Percentiles rank a stretch among this genome's conserved stretches.
Evolutionary conservation across 768 basidiomycete genomes (phyloP).

Genomic region (Suillus subalutaceus): DNA sequence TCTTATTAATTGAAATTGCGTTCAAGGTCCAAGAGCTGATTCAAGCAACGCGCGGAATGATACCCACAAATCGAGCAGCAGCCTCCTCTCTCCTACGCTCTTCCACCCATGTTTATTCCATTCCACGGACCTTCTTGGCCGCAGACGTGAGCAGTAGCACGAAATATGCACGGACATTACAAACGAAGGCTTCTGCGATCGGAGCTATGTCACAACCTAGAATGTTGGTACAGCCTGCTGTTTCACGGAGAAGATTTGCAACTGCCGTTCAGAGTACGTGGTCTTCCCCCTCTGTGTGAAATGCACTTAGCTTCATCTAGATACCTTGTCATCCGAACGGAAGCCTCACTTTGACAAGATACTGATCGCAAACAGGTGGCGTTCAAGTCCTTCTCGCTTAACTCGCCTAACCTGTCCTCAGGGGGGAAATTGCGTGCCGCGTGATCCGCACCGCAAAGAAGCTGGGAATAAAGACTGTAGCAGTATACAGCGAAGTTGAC

Average conservation of each 20-base stretch:
- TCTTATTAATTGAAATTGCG: neutral
- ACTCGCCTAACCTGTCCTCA: constrained; percentile 30
- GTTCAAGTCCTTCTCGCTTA: constrained; percentile 11
- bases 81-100: constrained; percentile 26
- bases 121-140: constrained; percentile 1
- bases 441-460: constrained; percentile 90
- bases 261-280: constrained; percentile 23
- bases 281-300: neutral
- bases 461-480: constrained; percentile 89
- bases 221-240: neutral
- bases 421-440: constrained; percentile 95
- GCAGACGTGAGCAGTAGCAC: neutral
- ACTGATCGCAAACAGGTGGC: constrained; percentile 84
- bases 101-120: neutral
- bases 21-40: neutral
- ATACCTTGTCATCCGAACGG: constrained; percentile 14
- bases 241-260: constrained; percentile 20
- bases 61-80: constrained; percentile 33
- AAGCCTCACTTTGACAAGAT: constrained; percentile 86
- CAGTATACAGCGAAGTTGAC: constrained; percentile 90
- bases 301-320: neutral
- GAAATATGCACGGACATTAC: constrained; percentile 3
- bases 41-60: constrained; percentile 21
- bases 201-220: neutral
- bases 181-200: neutral